Base-by-base conservation (phyloP, 176 grass and related monocot species). In the Cenchrus fungigraminus region DNA sequence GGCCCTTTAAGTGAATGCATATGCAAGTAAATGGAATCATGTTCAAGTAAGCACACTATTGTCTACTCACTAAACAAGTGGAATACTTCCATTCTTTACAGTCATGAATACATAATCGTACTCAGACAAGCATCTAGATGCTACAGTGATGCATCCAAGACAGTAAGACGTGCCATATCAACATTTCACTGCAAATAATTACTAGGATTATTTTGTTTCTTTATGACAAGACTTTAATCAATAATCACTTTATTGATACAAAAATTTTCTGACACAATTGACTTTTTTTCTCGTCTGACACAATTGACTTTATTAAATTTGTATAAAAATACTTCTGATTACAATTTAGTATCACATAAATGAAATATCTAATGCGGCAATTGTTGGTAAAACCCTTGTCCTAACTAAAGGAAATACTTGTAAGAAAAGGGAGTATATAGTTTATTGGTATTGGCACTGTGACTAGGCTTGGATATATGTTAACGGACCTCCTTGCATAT, bases 401-500 rank as follows among this genome's bases (percentile, higher is more conserved):
- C 37, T 40, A 40, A 40, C 37, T 40, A 40, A 40, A 40, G 37
- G 37, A 40, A 40, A 40, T 40, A 4, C 37, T 40, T 40, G 37
- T 40, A 40, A 40, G 37, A 40, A 40, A 40, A 40, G 37, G 37
- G 37, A 40, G 37, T 40, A 4, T 40, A 40, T 40, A 40, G 37
- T 40, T 40, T 40, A 40, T 40, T 40, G 37, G 37, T 40, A 40
- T 40, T 40, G 37, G 37, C 37, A 40, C 37, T 40, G 37, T 40
- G 37, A 40, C 2, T 40, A 40, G 12, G 3, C 12, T 40, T 67
- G 42, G 77, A 29, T 70, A 75, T 83, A 56, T 56, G 43, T 77
- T 87, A 71, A 79, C 84, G 67, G 15, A 98, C 97, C 97, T 98
- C 97, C 56, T 91, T 94, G 86, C 85, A 89, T 87, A 98, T 98